Conservation (phyloP, 2,329 filamentous ascomycete species). For the Penicillium sp. region DNA sequence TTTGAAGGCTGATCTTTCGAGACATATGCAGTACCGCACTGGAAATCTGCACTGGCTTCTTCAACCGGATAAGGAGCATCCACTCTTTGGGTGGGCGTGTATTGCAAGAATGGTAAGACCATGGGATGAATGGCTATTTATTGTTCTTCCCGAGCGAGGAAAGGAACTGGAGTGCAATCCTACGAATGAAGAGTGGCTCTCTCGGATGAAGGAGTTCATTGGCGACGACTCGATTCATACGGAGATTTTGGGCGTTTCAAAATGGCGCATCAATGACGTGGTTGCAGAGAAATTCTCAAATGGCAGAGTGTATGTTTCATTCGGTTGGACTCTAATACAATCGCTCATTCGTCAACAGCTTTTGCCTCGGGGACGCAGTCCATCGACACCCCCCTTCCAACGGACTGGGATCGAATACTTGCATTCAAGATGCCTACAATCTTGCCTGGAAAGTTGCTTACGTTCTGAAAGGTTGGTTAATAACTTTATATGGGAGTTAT, state of each 20-base stretch:
- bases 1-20: conserved; percentile 53
- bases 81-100: conserved; percentile 55
- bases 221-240: conserved; percentile 58
- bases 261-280: conserved; percentile 66
- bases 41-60: conserved; percentile 67
- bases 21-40: conserved; percentile 44
- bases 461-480: conserved; percentile 42
- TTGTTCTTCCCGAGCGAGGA: conserved; percentile 51
- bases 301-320: conserved; percentile 48
- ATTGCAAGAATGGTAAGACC: conserved; percentile 65
- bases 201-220: conserved; percentile 55
- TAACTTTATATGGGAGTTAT: too few relatives aligned
- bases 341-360: conserved; percentile 35
- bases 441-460: conserved; percentile 61
- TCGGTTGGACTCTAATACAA: background rate
- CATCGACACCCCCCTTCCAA: conserved; percentile 64
- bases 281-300: conserved; percentile 62
- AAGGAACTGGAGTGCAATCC: conserved; percentile 44
- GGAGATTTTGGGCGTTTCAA: conserved; percentile 58
- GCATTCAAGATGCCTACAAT: conserved; percentile 62
- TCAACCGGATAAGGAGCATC: conserved; percentile 57
- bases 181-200: conserved; percentile 52
- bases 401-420: conserved; percentile 63
- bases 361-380: conserved; percentile 62
- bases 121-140: conserved; percentile 67